Conservation (phyloP, 495 filamentous ascomycete species). For the Trichocladium antarcticum region DNA sequence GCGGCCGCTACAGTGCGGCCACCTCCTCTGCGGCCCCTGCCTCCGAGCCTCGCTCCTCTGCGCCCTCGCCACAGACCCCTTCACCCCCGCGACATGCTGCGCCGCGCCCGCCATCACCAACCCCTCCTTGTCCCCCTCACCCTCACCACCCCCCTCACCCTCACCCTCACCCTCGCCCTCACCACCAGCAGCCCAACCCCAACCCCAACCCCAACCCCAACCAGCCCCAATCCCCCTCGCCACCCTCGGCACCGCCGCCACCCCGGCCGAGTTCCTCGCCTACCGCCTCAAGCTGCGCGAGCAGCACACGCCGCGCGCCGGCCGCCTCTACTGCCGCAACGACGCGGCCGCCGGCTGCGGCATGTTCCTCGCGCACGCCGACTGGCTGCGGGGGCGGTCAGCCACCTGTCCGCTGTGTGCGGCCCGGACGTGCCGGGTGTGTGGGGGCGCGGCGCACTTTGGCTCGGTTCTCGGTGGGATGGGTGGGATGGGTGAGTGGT, state of each 20-base stretch:
- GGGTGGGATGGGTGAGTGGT: not conserved
- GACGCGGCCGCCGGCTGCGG: conserved; percentile 2
- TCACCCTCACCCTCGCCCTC: not conserved
- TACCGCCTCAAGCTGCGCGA: conserved; percentile 9
- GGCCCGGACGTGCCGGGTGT: conserved; percentile 3
- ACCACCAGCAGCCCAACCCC: not conserved
- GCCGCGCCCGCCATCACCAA: not conserved
- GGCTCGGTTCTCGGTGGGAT: conserved; percentile 5
- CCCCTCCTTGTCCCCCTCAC: not conserved
- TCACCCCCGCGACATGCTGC: conserved; percentile 4
- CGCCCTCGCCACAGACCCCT: conserved; percentile 3
- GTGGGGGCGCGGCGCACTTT: conserved; percentile 3
- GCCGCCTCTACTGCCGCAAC: conserved; percentile 11
- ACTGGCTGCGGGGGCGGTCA: not conserved
- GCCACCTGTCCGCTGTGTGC: conserved; percentile 5
- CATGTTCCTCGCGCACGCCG: conserved; percentile 7
- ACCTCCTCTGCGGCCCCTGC: conserved; percentile 2
- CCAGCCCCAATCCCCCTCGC: conserved; percentile 3
- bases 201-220: not conserved
- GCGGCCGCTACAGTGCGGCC: not conserved
- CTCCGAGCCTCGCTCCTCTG: not conserved
- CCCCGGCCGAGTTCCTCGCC: conserved; percentile 10
- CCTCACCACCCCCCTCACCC: not conserved
- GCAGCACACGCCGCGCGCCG: not conserved
- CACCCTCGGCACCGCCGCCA: conserved; percentile 1